A percentile compares a stretch with the other conserved stretches of the same genome.
Conservation (phyloP, 345 rosid species). For the Arabis hirsuta region DNA sequence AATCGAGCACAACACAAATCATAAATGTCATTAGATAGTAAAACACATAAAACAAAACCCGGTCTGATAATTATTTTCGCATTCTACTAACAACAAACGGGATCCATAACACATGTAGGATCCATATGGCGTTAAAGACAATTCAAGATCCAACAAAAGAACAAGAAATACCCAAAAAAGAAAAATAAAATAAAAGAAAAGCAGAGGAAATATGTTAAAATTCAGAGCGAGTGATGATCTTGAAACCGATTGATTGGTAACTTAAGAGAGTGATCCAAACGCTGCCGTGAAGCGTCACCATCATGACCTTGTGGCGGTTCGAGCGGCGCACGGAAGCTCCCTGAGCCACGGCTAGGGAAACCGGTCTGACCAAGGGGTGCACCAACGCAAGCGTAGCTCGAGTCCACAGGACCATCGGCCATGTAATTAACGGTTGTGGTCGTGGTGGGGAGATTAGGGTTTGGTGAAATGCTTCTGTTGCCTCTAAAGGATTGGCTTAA, state of each 20-base stretch:
- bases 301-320: conserved; percentile 56
- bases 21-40: not conserved
- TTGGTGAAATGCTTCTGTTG: conserved; percentile 44
- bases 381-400: conserved; percentile 75
- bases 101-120: conserved; percentile 25
- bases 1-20: conserved; percentile 12
- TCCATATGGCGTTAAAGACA: conserved; percentile 43
- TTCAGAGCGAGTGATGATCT: conserved; percentile 47
- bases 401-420: conserved; percentile 38
- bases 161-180: conserved; percentile 12
- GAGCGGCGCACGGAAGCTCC: conserved; percentile 40
- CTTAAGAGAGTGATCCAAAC: conserved; percentile 51
- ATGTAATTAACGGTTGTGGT: conserved; percentile 46
- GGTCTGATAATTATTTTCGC: not conserved
- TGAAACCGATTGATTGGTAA: conserved; percentile 66
- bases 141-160: conserved; percentile 37
- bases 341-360: conserved; percentile 43
- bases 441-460: conserved; percentile 41
- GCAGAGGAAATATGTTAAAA: conserved; percentile 8
- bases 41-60: not conserved
- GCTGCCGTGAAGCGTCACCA: conserved; percentile 54
- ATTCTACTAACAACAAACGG: not conserved
- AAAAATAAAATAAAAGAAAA: conserved; percentile 43
- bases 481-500: conserved; percentile 68
- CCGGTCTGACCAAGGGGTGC: conserved; percentile 63